Conservation (phyloP, 208 protist genomes). For the Acanthamoeba royreba region DNA sequence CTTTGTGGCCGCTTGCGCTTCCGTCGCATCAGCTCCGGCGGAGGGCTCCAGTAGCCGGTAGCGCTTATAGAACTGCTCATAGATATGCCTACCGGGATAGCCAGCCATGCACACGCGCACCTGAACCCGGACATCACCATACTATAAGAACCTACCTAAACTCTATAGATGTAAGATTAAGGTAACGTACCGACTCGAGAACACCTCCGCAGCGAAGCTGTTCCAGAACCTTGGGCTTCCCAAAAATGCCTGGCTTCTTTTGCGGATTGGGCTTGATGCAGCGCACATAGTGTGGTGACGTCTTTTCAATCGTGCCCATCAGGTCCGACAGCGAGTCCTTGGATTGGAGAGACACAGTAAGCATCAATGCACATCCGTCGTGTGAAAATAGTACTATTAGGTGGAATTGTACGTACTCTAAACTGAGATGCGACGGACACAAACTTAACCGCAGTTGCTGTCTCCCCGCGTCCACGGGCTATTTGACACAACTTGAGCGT, state of each 20-base stretch:
- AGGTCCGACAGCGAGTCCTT: slow-evolving; percentile 49
- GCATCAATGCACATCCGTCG: no score
- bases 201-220: slow-evolving; percentile 65
- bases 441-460: slow-evolving; percentile 15
- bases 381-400: not conserved
- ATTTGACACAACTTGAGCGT: not conserved
- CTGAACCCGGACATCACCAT: no score
- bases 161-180: not conserved
- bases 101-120: slow-evolving; percentile 59
- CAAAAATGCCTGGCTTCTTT: slow-evolving; percentile 67
- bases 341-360: not conserved
- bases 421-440: slow-evolving; percentile 37
- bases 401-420: not conserved
- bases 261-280: slow-evolving; percentile 84
- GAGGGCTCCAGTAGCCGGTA: not conserved
- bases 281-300: slow-evolving; percentile 78
- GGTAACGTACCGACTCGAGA: not conserved
- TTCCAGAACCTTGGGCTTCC: slow-evolving; percentile 45
- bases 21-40: not conserved
- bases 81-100: slow-evolving; percentile 30
- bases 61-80: not conserved
- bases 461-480: not conserved
- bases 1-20: not conserved
- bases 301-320: slow-evolving; percentile 72
- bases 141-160: no score